Percentiles rank a stretch among this genome's conserved stretches.
These are phyloP conservation scores for Boletus reticulatus DNA, from an alignment of 768 basidiomycete species.

Conservation along the genomic window DNA sequence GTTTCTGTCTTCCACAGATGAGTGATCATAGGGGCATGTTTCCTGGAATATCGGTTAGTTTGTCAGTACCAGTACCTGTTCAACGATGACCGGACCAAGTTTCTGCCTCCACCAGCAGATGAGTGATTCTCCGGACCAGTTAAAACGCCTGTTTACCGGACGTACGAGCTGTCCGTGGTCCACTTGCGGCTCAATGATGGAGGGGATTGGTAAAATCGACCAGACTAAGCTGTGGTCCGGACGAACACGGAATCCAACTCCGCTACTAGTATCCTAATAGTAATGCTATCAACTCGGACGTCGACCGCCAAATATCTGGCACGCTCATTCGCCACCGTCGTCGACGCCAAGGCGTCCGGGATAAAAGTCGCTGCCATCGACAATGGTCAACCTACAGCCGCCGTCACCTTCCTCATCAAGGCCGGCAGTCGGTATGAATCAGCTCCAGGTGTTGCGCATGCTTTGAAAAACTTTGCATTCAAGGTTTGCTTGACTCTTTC, in stretches of 20 bases:
- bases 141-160: too few species aligned
- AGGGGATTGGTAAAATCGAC: too few species aligned
- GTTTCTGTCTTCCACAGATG: too few species aligned
- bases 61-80: too few species aligned
- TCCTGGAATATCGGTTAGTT: too few species aligned
- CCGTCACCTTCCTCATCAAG: slow-evolving; percentile 89
- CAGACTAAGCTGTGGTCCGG: slow-evolving; percentile 9
- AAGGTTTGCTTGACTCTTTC: slow-evolving; percentile 60
- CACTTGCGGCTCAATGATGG: too few species aligned
- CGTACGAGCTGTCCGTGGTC: too few species aligned
- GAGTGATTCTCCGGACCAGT: too few species aligned
- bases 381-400: slow-evolving; percentile 77
- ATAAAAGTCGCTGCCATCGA: slow-evolving; percentile 87
- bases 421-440: slow-evolving; percentile 89
- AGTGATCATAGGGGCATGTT: too few species aligned
- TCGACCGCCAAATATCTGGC: slow-evolving; percentile 57
- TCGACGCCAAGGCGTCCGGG: slow-evolving; percentile 60
- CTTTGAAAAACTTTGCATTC: slow-evolving; percentile 97
- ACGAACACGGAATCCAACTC: slow-evolving; percentile 32
- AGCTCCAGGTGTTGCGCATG: slow-evolving; percentile 88
- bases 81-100: too few species aligned
- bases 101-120: too few species aligned
- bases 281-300: slow-evolving; percentile 63
- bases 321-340: slow-evolving; percentile 80
- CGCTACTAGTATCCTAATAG: slow-evolving; percentile 20